Percentiles rank a stretch among this genome's conserved stretches.
Conservation (phyloP, 192 early-diverging fungal genomes). For the Coemansia sp. region DNA sequence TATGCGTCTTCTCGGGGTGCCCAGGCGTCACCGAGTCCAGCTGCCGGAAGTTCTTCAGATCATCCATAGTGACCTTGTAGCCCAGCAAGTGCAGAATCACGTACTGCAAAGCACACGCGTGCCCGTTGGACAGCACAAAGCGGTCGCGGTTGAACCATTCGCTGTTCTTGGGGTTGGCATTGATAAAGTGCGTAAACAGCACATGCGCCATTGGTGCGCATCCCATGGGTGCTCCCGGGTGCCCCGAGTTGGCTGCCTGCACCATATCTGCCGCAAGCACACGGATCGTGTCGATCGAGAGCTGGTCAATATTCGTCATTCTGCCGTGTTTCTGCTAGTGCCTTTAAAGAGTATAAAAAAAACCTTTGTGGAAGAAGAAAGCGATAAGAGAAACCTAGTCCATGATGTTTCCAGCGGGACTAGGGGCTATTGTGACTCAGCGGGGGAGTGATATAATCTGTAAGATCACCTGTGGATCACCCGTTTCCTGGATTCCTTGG, state of each 20-base stretch:
- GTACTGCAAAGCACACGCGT: conserved; percentile 94
- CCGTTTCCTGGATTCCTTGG: too few species aligned
- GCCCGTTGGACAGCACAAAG: conserved; percentile 97
- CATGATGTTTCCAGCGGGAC: not conserved
- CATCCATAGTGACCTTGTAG: conserved; percentile 83
- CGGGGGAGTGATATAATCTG: too few species aligned
- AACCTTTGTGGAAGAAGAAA: not conserved
- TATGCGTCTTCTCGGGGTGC: conserved; percentile 88
- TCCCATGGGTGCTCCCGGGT: conserved; percentile 97
- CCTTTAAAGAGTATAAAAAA: not conserved
- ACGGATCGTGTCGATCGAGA: conserved; percentile 86
- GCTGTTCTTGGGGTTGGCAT: conserved; percentile 82
- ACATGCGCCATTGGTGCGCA: conserved; percentile 92
- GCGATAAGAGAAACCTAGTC: not conserved
- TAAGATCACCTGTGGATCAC: too few species aligned
- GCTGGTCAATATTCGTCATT: conserved; percentile 52
- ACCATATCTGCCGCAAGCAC: conserved; percentile 85
- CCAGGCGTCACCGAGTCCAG: conserved; percentile 85
- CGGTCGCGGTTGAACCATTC: conserved; percentile 94
- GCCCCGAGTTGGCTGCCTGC: conserved; percentile 86
- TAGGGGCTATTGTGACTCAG: too few species aligned
- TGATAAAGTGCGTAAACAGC: conserved; percentile 82
- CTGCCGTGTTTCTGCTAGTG: not conserved
- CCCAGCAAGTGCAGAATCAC: conserved; percentile 84
- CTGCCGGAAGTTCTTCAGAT: conserved; percentile 89